Percentiles rank a stretch among this genome's conserved stretches.
These are phyloP conservation scores for Phytophthora cactorum DNA, from an alignment of 352 stramenopile species.

Conservation along the genomic window DNA sequence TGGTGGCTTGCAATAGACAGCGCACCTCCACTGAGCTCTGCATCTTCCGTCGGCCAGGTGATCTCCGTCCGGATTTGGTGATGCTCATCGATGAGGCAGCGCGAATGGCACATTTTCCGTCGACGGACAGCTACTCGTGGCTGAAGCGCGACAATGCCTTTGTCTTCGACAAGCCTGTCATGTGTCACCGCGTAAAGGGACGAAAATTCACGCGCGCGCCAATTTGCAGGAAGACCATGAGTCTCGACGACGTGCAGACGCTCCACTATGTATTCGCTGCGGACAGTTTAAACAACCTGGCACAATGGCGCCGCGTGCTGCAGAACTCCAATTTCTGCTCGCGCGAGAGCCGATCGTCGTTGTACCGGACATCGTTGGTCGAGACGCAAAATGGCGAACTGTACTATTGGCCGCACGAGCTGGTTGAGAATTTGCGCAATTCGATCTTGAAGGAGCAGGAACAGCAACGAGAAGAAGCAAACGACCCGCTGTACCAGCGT, in stretches of 20 bases:
- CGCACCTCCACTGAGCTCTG: constrained; percentile 62
- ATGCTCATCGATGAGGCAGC: constrained; percentile 48
- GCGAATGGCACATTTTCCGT: constrained; percentile 31
- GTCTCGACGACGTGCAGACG: constrained; percentile 42
- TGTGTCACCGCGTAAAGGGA: constrained; percentile 39
- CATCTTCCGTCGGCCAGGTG: constrained; percentile 45
- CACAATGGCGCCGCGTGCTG: constrained; percentile 46
- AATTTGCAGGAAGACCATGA: constrained; percentile 53
- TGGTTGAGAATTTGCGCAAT: constrained; percentile 41
- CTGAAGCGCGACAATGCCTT: constrained; percentile 50
- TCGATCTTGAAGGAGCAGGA: constrained; percentile 38
- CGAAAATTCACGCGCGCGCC: constrained; percentile 49
- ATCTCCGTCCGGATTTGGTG: constrained; percentile 38
- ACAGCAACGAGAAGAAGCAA: constrained; percentile 27
- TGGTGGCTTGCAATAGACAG: constrained; percentile 59
- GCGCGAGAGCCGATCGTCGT: constrained; percentile 15
- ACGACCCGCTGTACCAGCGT: constrained; percentile 33
- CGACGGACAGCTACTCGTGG: constrained; percentile 43
- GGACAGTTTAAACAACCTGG: constrained; percentile 43
- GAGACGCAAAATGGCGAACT: constrained; percentile 39
- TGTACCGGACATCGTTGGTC: constrained; percentile 26
- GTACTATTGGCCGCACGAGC: constrained; percentile 53
- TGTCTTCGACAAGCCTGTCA: constrained; percentile 49
- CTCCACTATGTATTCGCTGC: constrained; percentile 50
- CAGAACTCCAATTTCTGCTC: constrained; percentile 34